Evolutionary conservation across 2,329 filamentous ascomycete species (phyloP).

Genomic region (Keithomyces neogunnii): DNA sequence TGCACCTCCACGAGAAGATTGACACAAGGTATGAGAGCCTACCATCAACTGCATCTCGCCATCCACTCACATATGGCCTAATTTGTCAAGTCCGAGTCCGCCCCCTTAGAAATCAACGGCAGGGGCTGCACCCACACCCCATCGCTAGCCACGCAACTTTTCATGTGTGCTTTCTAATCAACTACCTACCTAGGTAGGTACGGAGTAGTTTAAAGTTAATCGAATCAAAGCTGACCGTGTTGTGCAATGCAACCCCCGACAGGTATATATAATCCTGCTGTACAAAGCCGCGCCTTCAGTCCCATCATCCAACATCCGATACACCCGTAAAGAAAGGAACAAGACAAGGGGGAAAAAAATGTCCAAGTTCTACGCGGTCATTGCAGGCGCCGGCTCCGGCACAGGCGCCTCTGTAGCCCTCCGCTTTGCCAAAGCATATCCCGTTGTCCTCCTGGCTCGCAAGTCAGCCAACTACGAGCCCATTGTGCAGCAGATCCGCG

Average conservation of each 20-base stretch:
- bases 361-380: conserved; percentile 49
- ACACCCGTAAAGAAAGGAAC: background rate
- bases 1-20: too few species aligned
- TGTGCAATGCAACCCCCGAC: background rate
- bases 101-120: background rate
- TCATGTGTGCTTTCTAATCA: background rate
- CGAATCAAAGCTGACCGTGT: background rate
- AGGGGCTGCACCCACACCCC: background rate
- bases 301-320: background rate
- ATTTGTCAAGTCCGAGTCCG: background rate
- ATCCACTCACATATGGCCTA: background rate
- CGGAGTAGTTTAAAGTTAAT: too few species aligned
- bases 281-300: background rate
- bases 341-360: background rate
- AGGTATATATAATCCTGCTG: background rate
- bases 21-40: too few species aligned
- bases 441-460: conserved; percentile 67
- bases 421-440: conserved; percentile 56
- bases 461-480: conserved; percentile 54
- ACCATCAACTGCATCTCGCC: background rate
- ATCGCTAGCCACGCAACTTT: background rate
- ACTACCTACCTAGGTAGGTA: background rate
- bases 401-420: conserved; percentile 48
- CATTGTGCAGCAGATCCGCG: conserved; percentile 62
- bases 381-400: conserved; percentile 66